Conservation (phyloP, 352 stramenopile species). For the Globisporangium cylindrosporum region DNA sequence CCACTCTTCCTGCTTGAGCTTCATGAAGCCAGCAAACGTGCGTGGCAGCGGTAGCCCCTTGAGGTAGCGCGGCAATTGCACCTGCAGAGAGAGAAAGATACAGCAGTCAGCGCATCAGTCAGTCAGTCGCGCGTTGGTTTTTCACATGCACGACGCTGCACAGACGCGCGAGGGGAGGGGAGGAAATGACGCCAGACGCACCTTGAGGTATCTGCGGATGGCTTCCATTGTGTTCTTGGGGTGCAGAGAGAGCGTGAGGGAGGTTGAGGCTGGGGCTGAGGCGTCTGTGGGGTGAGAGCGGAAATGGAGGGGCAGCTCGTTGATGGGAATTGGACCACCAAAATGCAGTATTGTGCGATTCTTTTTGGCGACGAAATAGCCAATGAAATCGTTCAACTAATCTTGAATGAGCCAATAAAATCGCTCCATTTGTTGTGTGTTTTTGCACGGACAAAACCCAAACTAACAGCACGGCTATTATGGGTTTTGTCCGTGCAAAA, state of each 20-base stretch:
- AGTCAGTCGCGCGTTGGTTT: neutral
- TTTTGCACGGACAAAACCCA: no score
- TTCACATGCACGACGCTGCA: neutral
- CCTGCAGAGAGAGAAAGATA: slow-evolving; percentile 21
- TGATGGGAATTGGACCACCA: neutral
- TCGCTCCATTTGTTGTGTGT: no score
- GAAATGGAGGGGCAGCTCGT: slow-evolving; percentile 6
- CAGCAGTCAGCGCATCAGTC: neutral
- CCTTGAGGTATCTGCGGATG: slow-evolving; percentile 80
- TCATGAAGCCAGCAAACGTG: slow-evolving; percentile 79
- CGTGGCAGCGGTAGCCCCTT: slow-evolving; percentile 78
- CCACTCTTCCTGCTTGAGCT: slow-evolving; percentile 85
- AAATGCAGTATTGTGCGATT: neutral
- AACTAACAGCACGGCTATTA: no score
- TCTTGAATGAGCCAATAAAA: no score
- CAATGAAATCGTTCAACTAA: no score
- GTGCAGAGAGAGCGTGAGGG: neutral
- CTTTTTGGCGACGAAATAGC: no score
- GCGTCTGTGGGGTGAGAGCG: neutral
- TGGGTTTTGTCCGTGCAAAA: no score
- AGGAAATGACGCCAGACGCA: slow-evolving; percentile 12
- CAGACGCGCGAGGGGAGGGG: neutral
- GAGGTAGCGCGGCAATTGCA: slow-evolving; percentile 77
- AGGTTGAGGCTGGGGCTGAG: neutral
- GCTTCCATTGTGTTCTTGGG: slow-evolving; percentile 50